These are phyloP conservation scores for Cucurbita moschata DNA, from an alignment of 306 rosid genomes.

Conservation along the genomic window DNA sequence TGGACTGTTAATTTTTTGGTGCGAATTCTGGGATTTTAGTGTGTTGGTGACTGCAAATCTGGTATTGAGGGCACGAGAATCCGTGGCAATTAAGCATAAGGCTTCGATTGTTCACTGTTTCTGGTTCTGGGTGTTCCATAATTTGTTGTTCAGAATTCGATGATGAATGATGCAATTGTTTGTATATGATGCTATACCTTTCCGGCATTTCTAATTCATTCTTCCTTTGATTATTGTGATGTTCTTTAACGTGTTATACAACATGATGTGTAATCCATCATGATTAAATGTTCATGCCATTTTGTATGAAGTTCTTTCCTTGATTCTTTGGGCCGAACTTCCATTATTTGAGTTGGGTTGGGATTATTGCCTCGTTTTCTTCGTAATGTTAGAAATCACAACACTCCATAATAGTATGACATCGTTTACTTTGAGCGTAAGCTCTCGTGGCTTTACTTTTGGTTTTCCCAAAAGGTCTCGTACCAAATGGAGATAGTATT, in stretches of 20 bases:
- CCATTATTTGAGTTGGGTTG: background rate
- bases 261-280: background rate
- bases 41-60: background rate
- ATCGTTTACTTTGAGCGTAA: too few species aligned
- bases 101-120: background rate
- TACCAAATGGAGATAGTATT: too few species aligned
- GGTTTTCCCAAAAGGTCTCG: too few species aligned
- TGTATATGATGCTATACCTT: constrained; percentile 14
- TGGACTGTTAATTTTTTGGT: background rate
- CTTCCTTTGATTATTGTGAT: background rate
- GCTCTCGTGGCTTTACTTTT: too few species aligned
- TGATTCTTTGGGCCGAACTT: background rate
- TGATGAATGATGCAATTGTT: constrained; percentile 8
- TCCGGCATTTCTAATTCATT: background rate
- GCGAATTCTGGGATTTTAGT: background rate
- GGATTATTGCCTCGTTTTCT: too few species aligned
- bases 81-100: background rate
- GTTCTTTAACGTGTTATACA: background rate
- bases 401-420: too few species aligned
- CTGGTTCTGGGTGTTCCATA: constrained; percentile 8
- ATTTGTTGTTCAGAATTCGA: constrained; percentile 12
- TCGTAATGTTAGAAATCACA: too few species aligned
- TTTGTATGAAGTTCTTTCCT: background rate
- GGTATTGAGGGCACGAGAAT: background rate
- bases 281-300: background rate